Evolutionary conservation across 2,329 filamentous ascomycete genomes (phyloP).

Genomic region (Penicillium concentricum): DNA sequence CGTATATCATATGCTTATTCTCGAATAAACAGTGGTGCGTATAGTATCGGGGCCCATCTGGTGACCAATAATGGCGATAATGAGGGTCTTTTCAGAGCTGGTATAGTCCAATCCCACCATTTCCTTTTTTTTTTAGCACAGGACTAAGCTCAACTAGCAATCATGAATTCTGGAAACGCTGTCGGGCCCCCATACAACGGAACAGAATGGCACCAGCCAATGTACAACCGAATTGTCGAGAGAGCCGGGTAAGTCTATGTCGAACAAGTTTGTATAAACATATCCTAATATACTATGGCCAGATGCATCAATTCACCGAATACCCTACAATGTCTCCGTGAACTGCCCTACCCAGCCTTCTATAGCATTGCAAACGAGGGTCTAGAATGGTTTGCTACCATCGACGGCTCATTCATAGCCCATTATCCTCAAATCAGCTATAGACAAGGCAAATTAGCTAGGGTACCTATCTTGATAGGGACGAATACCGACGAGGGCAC

Average conservation of each 20-base stretch:
- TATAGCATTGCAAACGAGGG: constrained; percentile 27
- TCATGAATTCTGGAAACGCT: constrained; percentile 34
- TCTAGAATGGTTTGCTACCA: constrained; percentile 40
- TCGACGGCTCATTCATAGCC: constrained; percentile 59
- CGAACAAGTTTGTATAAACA: not conserved
- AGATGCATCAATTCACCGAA: constrained; percentile 28
- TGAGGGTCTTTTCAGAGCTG: constrained; percentile 32
- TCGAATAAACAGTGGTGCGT: constrained; percentile 25
- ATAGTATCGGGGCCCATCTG: constrained; percentile 33
- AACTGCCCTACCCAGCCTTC: constrained; percentile 25
- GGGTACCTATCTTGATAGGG: constrained; percentile 63
- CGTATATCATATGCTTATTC: not conserved
- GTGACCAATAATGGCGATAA: constrained; percentile 31
- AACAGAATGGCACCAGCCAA: constrained; percentile 35
- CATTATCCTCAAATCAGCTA: constrained; percentile 57
- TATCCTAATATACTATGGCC: not conserved
- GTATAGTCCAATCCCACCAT: constrained; percentile 11
- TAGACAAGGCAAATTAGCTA: constrained; percentile 57
- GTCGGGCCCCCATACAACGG: constrained; percentile 34
- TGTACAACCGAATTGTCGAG: constrained; percentile 32
- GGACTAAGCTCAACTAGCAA: constrained; percentile 18
- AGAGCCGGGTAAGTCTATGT: constrained; percentile 20
- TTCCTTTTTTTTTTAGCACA: not conserved
- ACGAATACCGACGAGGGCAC: constrained; percentile 66
- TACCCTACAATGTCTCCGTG: constrained; percentile 31